Evolutionary conservation across 2,329 filamentous ascomycete species (phyloP), one percentile per base, ranked within the genome.

Genomic region (Reticulascus tulasneorum): DNA sequence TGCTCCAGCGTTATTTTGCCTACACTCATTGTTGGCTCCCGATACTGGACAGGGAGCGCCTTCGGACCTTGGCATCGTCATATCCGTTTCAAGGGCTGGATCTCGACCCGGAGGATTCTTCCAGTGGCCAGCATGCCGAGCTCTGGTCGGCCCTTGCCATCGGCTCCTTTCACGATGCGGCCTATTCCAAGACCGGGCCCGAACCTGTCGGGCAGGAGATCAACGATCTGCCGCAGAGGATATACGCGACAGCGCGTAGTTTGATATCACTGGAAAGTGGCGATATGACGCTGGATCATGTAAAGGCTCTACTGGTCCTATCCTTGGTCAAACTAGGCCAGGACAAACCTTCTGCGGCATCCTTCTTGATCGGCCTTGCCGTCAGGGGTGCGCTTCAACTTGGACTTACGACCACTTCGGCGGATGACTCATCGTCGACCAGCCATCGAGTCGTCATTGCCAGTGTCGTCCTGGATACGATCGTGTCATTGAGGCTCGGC

Each of bases 21-120:
- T 86, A 86, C 48, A 86, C 81, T 0, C 82, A 89, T 53, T 79
- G 75, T 35, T 90, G 85, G 85, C 69, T 90, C 18, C 85, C 85
- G 0, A 79, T 90, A 18, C 66, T 83, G 9, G 80, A 87, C 45
- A 83, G 80, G 44, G 74, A 82, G 31, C 70, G 73, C 26, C 63
- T 86, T 5, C 62, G 82, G 32, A 67, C 48, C 38, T 66, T 54
- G 39, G 73, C 62, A 1, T 57, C 64, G 24, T 53, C 56, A 7
- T 77, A 75, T 21, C 50, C 60, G 18, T 29, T 45, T 18, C 59
- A 51, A 38, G 69, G 48, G 31, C 52, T 56, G 26, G 51, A 51
- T 4, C 22, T 53, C 8, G 33, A 46, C n/a, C 47, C 52, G 5
- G 47, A 52, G 8, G 46, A 51, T 5, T 42, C 51, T 18, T 58